phyloP scores from a whole-genome alignment of 2,329 filamentous ascomycete genomes.

The Ascomycota sp. region DNA sequence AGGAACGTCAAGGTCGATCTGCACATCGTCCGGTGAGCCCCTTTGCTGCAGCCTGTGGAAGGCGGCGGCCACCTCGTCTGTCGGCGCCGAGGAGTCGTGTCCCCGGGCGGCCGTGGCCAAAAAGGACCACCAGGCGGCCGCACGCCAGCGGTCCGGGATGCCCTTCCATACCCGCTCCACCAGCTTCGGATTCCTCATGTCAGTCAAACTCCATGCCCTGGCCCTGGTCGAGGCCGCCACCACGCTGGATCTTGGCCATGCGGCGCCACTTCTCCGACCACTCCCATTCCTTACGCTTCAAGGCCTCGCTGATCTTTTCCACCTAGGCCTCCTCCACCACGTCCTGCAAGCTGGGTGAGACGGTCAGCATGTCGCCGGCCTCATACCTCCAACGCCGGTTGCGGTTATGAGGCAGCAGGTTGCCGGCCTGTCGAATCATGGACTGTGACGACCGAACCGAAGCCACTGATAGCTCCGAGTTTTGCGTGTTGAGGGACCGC shows the following conservation, averaged over 20 bases:
- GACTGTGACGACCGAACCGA: constrained; percentile 34
- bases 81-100: constrained; percentile 35
- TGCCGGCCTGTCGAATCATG: constrained; percentile 34
- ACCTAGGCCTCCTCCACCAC: constrained; percentile 33
- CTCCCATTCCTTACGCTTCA: constrained; percentile 42
- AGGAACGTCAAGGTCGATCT: constrained; percentile 94
- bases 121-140: constrained; percentile 89
- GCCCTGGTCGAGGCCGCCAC: constrained; percentile 28
- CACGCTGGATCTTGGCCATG: constrained; percentile 38
- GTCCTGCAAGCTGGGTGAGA: constrained; percentile 34
- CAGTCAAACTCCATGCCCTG: constrained; percentile 52
- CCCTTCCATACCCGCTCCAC: constrained; percentile 93
- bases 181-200: constrained; percentile 62
- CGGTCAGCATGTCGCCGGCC: constrained; percentile 45
- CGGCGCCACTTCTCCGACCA: constrained; percentile 47
- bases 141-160: constrained; percentile 88
- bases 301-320: constrained; percentile 29
- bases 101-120: constrained; percentile 56
- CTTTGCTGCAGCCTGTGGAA: constrained; percentile 56
- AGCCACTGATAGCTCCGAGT: constrained; percentile 27
- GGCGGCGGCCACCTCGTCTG: constrained; percentile 48
- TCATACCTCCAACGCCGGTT: constrained; percentile 42
- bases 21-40: constrained; percentile 73
- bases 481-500: constrained; percentile 36
- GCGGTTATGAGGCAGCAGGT: constrained; percentile 38